Evolutionary conservation across 345 rosid genomes (phyloP).

Genomic region (Corchorus olitorius): DNA sequence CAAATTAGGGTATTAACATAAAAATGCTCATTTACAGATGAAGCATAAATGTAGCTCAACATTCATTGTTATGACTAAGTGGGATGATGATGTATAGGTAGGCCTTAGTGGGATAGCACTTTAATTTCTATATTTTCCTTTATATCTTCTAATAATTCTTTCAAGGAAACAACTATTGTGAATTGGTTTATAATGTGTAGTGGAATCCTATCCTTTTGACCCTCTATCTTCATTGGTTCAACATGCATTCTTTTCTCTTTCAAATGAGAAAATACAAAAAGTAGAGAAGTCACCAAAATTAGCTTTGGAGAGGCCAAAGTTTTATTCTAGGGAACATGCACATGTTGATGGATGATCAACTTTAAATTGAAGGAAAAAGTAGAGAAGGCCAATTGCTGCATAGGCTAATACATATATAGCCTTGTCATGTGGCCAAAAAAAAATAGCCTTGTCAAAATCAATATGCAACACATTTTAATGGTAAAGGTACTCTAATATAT

Average conservation of each 20-base stretch:
- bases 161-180: background rate
- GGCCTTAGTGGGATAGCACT: background rate
- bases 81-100: background rate
- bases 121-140: background rate
- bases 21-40: background rate
- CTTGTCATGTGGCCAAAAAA: too few relatives aligned
- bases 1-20: background rate
- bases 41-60: background rate
- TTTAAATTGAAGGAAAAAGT: background rate
- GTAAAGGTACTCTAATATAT: background rate
- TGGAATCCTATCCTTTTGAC: constrained; percentile 27
- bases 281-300: background rate
- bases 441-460: background rate
- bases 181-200: background rate
- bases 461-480: background rate
- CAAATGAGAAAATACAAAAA: background rate
- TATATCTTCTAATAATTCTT: background rate
- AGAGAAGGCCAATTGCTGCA: background rate
- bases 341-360: background rate
- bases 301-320: background rate
- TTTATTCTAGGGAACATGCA: constrained; percentile 1
- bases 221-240: constrained; percentile 22
- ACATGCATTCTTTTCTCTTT: background rate
- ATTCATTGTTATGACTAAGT: background rate
- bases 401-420: background rate